A percentile compares a stretch with the other conserved stretches of the same genome.
Evolutionary conservation across 257 asterid genomes (phyloP).

Genomic region (Ehretia macrophylla): DNA sequence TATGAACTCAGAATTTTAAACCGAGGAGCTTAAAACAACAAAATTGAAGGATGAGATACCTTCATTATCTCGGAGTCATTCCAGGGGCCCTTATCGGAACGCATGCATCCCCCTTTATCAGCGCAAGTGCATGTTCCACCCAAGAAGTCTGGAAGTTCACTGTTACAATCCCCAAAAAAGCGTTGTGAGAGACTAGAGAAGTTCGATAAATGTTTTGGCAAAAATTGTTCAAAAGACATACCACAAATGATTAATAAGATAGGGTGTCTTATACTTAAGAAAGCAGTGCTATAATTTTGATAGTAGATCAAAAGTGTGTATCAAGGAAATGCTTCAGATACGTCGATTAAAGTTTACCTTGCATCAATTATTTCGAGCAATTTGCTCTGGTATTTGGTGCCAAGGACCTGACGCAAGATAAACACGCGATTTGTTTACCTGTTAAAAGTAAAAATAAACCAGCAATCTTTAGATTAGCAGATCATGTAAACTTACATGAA

Average conservation of each 20-base stretch:
- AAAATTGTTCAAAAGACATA: neutral
- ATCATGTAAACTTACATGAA: constrained; percentile 48
- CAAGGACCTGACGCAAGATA: constrained; percentile 52
- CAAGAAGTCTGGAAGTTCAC: constrained; percentile 93
- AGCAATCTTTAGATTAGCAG: neutral
- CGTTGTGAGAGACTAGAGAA: neutral
- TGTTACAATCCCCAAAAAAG: constrained; percentile 23
- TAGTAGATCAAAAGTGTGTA: neutral
- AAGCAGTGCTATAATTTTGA: neutral
- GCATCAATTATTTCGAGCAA: constrained; percentile 89
- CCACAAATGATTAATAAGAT: no score
- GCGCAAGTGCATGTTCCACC: constrained; percentile 94
- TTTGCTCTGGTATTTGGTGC: constrained; percentile 90
- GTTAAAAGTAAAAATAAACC: neutral
- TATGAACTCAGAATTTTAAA: neutral
- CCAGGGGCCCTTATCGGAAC: constrained; percentile 96
- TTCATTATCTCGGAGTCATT: constrained; percentile 83
- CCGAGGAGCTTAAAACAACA: neutral
- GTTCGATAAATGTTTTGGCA: neutral
- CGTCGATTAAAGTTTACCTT: constrained; percentile 37
- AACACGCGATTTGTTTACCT: neutral
- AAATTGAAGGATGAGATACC: constrained; percentile 34
- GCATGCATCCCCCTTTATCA: constrained; percentile 88
- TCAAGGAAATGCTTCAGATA: neutral
- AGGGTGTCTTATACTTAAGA: no score